A percentile compares a stretch with the other conserved stretches of the same genome.
phyloP scores from a whole-genome alignment of 1,284 basidiomycete species.

The Lentinus polychrous region DNA sequence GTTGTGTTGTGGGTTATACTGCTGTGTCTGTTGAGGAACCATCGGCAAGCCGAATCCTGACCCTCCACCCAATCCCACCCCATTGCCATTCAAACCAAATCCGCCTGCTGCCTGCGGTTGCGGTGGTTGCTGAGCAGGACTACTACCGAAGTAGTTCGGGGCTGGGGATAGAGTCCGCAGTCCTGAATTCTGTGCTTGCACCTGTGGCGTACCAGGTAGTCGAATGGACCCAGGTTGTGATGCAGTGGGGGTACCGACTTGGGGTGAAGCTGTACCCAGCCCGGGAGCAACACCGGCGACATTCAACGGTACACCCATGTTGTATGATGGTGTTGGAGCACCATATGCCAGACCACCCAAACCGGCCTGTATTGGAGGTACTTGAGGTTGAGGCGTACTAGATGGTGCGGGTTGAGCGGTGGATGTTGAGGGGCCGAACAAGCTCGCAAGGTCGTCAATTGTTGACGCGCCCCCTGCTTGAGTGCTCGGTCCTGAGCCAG shows the following conservation, averaged over 20 bases:
- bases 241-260: background rate
- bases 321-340: background rate
- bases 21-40: slow-evolving; percentile 9
- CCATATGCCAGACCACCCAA: background rate
- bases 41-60: background rate
- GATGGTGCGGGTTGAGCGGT: slow-evolving; percentile 11
- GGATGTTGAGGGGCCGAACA: slow-evolving; percentile 24
- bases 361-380: slow-evolving; percentile 22
- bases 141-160: slow-evolving; percentile 14
- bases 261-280: background rate
- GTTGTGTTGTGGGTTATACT: slow-evolving; percentile 2
- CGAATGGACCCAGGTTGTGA: slow-evolving; percentile 18
- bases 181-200: slow-evolving; percentile 10
- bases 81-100: background rate
- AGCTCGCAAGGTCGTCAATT: slow-evolving; percentile 51
- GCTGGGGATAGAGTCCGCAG: slow-evolving; percentile 10
- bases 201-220: slow-evolving; percentile 22
- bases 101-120: slow-evolving; percentile 13
- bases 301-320: background rate
- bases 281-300: slow-evolving; percentile 1
- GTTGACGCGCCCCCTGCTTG: slow-evolving; percentile 10
- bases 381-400: slow-evolving; percentile 28
- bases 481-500: slow-evolving; percentile 9
- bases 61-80: slow-evolving; percentile 5
- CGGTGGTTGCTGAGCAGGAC: slow-evolving; percentile 15